Conservation (phyloP, 106 monocot genomes). For the Allium sativum region DNA sequence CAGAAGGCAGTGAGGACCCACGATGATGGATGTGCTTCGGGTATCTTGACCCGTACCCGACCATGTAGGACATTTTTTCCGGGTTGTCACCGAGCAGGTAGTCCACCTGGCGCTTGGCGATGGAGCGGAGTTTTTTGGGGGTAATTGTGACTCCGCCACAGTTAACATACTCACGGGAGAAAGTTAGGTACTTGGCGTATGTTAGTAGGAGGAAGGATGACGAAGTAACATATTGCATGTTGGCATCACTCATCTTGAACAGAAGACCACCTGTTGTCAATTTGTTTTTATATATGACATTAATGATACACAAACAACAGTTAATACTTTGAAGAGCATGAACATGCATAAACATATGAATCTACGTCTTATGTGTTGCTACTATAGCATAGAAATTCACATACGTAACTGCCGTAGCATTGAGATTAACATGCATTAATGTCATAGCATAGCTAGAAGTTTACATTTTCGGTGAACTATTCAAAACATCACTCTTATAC, state of each 20-base stretch:
- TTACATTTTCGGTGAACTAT: too few relatives aligned
- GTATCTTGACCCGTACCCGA: conserved; percentile 71
- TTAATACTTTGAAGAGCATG: too few relatives aligned
- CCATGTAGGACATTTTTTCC: conserved; percentile 94
- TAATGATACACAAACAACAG: too few relatives aligned
- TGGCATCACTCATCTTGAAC: conserved; percentile 80
- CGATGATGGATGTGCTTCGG: conserved; percentile 84
- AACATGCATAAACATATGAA: too few relatives aligned
- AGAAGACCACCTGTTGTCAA: conserved; percentile 47
- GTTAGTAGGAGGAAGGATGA: conserved; percentile 78
- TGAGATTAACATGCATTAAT: too few relatives aligned
- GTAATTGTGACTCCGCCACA: conserved; percentile 65
- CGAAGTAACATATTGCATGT: conserved; percentile 97
- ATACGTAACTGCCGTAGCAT: too few relatives aligned
- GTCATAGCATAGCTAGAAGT: too few relatives aligned
- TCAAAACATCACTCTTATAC: too few relatives aligned
- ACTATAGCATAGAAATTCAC: too few relatives aligned
- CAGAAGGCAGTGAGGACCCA: conserved; percentile 84
- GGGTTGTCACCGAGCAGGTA: conserved; percentile 90
- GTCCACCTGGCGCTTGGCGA: conserved; percentile 86
- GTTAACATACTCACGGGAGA: conserved; percentile 41
- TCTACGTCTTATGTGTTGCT: too few relatives aligned
- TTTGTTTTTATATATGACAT: too few relatives aligned
- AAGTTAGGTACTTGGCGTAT: conserved; percentile 87
- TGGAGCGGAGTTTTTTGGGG: conserved; percentile 55